Evolutionary conservation across 306 rosid genomes (phyloP).

Genomic region (Mimosa bimucronata): DNA sequence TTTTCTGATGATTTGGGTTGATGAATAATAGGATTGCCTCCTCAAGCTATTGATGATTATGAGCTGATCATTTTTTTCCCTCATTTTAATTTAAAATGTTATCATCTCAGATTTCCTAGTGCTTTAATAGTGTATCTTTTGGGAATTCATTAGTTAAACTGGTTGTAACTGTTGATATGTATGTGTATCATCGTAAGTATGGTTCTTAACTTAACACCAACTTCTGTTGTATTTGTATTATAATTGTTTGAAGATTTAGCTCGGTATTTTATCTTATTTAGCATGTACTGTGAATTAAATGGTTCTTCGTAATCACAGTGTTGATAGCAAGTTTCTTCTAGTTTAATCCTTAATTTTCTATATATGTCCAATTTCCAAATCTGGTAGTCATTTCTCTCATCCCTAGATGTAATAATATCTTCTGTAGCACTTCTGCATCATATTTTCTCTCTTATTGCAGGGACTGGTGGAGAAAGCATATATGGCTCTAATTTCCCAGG

Average conservation of each 20-base stretch:
- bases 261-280: slow-evolving; percentile 7
- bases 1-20: background rate
- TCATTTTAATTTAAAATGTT: background rate
- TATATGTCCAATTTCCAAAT: background rate
- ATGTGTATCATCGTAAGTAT: background rate
- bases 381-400: background rate
- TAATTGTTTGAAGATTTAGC: background rate
- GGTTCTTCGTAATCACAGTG: background rate
- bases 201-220: background rate
- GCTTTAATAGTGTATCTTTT: background rate
- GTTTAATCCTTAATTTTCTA: background rate
- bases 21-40: background rate
- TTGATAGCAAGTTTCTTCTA: background rate
- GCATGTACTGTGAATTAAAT: background rate
- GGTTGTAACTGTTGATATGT: background rate
- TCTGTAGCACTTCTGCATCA: background rate
- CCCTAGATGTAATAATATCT: background rate
- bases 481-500: slow-evolving; percentile 90
- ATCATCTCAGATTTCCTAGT: background rate
- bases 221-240: background rate
- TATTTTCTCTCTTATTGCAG: slow-evolving; percentile 50
- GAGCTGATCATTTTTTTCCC: background rate
- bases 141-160: background rate
- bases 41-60: background rate
- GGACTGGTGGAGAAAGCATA: slow-evolving; percentile 96